Conservation (phyloP, 306 rosid genomes). For the Cicer arietinum region DNA sequence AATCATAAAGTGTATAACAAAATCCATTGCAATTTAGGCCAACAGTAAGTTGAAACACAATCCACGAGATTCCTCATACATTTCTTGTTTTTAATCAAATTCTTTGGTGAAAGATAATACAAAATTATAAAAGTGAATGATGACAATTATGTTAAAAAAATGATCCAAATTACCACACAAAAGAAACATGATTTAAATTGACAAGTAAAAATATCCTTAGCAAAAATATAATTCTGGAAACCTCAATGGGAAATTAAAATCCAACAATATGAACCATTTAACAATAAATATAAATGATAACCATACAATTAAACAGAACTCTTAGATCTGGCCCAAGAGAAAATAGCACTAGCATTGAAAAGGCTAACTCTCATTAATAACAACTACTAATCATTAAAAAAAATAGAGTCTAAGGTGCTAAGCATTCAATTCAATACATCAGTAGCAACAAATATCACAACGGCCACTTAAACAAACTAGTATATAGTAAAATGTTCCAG, state of each 20-base stretch:
- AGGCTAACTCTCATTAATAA: slow-evolving; percentile 12
- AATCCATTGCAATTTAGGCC: slow-evolving; percentile 25
- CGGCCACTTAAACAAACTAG: slow-evolving; percentile 20
- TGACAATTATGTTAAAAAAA: slow-evolving; percentile 47
- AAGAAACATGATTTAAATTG: slow-evolving; percentile 34
- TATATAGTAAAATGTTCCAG: slow-evolving; percentile 28
- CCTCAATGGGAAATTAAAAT: slow-evolving; percentile 26
- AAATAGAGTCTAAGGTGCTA: slow-evolving; percentile 8
- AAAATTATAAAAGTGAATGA: slow-evolving; percentile 1
- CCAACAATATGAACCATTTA: slow-evolving; percentile 18
- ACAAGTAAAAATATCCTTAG: slow-evolving; percentile 15
- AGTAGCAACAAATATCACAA: slow-evolving; percentile 26
- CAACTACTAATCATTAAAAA: slow-evolving; percentile 3
- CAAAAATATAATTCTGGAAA: background rate
- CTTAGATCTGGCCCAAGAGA: slow-evolving; percentile 45
- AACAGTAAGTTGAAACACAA: slow-evolving; percentile 39
- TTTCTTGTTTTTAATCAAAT: slow-evolving; percentile 38
- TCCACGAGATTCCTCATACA: slow-evolving; percentile 36
- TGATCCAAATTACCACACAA: slow-evolving; percentile 35
- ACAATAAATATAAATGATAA: slow-evolving; percentile 9
- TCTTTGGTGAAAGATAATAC: background rate
- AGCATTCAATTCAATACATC: slow-evolving; percentile 38
- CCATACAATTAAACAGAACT: slow-evolving; percentile 34
- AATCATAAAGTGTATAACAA: slow-evolving; percentile 29
- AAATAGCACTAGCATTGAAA: slow-evolving; percentile 36